Conservation (phyloP, 225 moss, liverwort and hornwort genomes). For the Takakia lepidozioides region DNA sequence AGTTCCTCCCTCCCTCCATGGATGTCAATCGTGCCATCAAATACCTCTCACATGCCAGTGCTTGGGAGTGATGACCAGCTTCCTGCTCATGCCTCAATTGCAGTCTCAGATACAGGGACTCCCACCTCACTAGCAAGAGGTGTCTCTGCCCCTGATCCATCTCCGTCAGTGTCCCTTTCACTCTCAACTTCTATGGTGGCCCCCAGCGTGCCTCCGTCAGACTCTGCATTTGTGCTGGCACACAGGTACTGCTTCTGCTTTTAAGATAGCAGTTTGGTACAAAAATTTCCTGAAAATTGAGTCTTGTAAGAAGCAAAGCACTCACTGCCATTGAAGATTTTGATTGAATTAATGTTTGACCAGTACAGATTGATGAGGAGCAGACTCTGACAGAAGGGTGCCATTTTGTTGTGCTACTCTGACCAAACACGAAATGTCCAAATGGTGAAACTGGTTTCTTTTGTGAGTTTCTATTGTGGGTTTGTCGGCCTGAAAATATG, state of each 20-base stretch:
- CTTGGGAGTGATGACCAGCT: slow-evolving; percentile 2
- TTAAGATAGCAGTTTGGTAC: no score
- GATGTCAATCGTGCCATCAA: slow-evolving; percentile 26
- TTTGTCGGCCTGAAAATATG: no score
- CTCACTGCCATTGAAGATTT: no score
- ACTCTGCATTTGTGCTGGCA: slow-evolving; percentile 9
- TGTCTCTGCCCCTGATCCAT: slow-evolving; percentile 2
- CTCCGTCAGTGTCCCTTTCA: slow-evolving; percentile 2
- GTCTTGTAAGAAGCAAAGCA: no score
- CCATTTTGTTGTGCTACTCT: no score
- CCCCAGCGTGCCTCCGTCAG: slow-evolving; percentile 2
- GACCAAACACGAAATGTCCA: no score
- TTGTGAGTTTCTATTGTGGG: no score
- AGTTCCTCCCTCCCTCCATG: slow-evolving; percentile 25
- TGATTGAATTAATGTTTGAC: no score
- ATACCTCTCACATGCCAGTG: slow-evolving; percentile 9
- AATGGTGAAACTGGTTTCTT: no score
- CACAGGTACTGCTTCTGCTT: slow-evolving; percentile 4
- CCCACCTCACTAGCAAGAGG: slow-evolving; percentile 4
- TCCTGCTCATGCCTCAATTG: slow-evolving; percentile 3
- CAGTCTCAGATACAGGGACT: slow-evolving; percentile 2
- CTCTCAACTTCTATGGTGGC: slow-evolving; percentile 7
- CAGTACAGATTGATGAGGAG: no score
- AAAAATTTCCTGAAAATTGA: no score
- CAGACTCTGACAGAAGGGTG: no score